phyloP scores from a whole-genome alignment of 2,329 filamentous ascomycete genomes.

The Fusarium redolens region DNA sequence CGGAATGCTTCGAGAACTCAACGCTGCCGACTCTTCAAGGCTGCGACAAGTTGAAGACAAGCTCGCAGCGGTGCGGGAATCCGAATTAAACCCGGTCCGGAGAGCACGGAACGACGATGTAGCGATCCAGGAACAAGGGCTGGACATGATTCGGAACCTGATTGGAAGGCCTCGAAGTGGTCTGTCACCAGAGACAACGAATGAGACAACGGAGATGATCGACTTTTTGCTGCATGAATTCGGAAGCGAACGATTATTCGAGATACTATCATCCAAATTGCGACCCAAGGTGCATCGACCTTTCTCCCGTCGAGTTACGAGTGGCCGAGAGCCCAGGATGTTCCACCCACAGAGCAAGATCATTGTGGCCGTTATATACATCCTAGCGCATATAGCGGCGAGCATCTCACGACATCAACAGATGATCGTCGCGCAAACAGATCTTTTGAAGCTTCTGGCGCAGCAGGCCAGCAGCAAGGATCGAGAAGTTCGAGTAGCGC shows the following conservation, averaged over 20 bases:
- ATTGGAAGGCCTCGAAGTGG: conserved; percentile 71
- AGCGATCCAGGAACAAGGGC: conserved; percentile 88
- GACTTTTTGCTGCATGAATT: conserved; percentile 83
- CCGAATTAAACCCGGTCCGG: conserved; percentile 74
- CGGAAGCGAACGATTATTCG: conserved; percentile 81
- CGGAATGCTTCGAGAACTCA: conserved; percentile 48
- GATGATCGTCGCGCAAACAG: conserved; percentile 79
- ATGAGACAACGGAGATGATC: conserved; percentile 77
- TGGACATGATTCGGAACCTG: conserved; percentile 91
- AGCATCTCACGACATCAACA: conserved; percentile 82
- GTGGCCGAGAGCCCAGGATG: conserved; percentile 59
- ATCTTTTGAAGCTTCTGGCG: conserved; percentile 78
- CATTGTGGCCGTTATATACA: conserved; percentile 80
- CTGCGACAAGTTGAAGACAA: conserved; percentile 63
- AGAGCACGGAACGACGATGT: conserved; percentile 82
- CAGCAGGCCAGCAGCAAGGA: conserved; percentile 79
- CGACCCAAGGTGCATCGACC: conserved; percentile 68
- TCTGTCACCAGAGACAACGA: conserved; percentile 60
- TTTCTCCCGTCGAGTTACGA: conserved; percentile 57
- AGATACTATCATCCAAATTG: conserved; percentile 83
- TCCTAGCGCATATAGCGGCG: conserved; percentile 89
- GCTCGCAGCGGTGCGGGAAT: conserved; percentile 67
- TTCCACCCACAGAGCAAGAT: conserved; percentile 74
- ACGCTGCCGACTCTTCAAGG: conserved; percentile 53
- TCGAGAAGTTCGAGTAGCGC: conserved; percentile 78